Evolutionary conservation across 164 flowering plant species (phyloP).

Genomic region (Magnolia kwangsiensis): DNA sequence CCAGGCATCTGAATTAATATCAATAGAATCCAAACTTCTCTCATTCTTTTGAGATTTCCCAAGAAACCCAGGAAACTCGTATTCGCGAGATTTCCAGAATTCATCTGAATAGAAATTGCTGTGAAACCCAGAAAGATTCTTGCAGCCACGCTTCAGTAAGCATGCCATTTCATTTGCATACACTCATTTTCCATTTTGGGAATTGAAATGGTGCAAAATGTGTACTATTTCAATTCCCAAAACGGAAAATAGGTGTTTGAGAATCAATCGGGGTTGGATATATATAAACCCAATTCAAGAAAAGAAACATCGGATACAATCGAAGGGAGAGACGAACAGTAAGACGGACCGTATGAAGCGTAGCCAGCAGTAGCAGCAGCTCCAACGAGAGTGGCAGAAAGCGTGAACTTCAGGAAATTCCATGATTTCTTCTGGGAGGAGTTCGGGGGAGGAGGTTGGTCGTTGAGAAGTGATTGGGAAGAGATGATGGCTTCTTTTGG

Average conservation of each 20-base stretch:
- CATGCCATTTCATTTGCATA: background rate
- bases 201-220: no score
- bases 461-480: conserved; percentile 25
- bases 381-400: conserved; percentile 43
- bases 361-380: conserved; percentile 51
- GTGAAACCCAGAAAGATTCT: no score
- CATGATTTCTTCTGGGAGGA: conserved; percentile 24
- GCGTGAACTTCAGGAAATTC: conserved; percentile 41
- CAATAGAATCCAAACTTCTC: no score
- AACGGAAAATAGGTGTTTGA: background rate
- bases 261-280: background rate
- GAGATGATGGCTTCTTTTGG: conserved; percentile 32
- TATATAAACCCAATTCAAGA: background rate
- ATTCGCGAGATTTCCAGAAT: no score
- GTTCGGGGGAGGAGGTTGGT: conserved; percentile 17
- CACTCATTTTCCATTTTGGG: background rate
- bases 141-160: no score
- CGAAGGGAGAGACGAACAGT: background rate
- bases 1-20: no score
- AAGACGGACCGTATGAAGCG: conserved; percentile 45
- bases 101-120: no score
- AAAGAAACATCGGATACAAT: background rate
- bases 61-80: no score
- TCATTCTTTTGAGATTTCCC: no score
- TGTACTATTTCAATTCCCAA: background rate